phyloP scores from a whole-genome alignment of 371 early-diverging fungal genomes.

The Mucor irregularis region DNA sequence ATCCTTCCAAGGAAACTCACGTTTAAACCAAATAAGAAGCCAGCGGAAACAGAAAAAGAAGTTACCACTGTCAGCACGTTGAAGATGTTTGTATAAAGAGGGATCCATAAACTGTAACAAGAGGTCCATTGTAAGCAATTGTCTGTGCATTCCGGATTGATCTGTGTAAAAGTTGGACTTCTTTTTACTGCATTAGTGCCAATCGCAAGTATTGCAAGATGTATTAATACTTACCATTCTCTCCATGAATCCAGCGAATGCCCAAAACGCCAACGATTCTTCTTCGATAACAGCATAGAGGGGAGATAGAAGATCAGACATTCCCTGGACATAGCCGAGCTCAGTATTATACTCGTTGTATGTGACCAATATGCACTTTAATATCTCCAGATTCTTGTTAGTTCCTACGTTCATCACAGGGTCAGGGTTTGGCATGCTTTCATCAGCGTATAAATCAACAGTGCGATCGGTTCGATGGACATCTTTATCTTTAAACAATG shows the following conservation, averaged over 20 bases:
- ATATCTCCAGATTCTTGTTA: slow-evolving; percentile 72
- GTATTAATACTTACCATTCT: slow-evolving; percentile 60
- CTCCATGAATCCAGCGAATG: slow-evolving; percentile 87
- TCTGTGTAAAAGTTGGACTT: slow-evolving; percentile 79
- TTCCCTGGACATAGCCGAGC: slow-evolving; percentile 94
- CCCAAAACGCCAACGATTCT: slow-evolving; percentile 88
- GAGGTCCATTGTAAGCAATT: slow-evolving; percentile 73
- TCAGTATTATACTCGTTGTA: slow-evolving; percentile 70
- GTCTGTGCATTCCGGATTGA: slow-evolving; percentile 89
- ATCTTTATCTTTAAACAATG: slow-evolving; percentile 72
- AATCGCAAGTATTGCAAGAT: too few species aligned
- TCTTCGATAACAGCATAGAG: slow-evolving; percentile 81
- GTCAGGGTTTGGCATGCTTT: slow-evolving; percentile 65
- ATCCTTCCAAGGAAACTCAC: slow-evolving; percentile 89
- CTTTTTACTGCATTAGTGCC: slow-evolving; percentile 14
- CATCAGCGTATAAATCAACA: slow-evolving; percentile 73
- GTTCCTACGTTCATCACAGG: slow-evolving; percentile 46
- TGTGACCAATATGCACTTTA: slow-evolving; percentile 84
- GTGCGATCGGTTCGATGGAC: slow-evolving; percentile 91
- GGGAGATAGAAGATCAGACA: slow-evolving; percentile 94
- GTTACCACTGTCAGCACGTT: slow-evolving; percentile 78
- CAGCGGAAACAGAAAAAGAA: slow-evolving; percentile 95
- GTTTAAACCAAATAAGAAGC: slow-evolving; percentile 92
- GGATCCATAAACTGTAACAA: slow-evolving; percentile 86
- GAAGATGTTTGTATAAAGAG: slow-evolving; percentile 72